Percentiles rank a stretch among this genome's conserved stretches.
phyloP scores from a whole-genome alignment of 345 rosid genomes.

The Iberis pinnata region DNA sequence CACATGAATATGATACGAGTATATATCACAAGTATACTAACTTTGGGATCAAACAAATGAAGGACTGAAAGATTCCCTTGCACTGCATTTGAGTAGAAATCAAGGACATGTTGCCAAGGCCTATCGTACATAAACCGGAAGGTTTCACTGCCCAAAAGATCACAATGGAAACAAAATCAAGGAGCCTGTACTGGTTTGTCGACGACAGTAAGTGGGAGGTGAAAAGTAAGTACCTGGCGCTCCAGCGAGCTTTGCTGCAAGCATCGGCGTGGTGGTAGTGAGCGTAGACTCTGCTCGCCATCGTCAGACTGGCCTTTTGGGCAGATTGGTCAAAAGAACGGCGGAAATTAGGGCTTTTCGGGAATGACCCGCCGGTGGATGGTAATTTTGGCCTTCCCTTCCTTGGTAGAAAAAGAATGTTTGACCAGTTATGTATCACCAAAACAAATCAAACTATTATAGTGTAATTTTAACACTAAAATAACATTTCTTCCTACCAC shows the following conservation, averaged over 20 bases:
- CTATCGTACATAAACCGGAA: slow-evolving; percentile 59
- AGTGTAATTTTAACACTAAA: too few relatives aligned
- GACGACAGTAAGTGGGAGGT: too few relatives aligned
- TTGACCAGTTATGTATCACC: too few relatives aligned
- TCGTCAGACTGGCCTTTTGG: slow-evolving; percentile 13
- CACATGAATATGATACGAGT: neutral
- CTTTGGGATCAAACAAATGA: slow-evolving; percentile 47
- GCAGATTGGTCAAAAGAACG: neutral
- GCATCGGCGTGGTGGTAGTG: slow-evolving; percentile 76
- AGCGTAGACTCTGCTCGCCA: slow-evolving; percentile 36
- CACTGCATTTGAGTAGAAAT: slow-evolving; percentile 55
- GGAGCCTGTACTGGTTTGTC: too few relatives aligned
- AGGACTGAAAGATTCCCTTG: slow-evolving; percentile 38
- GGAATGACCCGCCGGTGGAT: too few relatives aligned
- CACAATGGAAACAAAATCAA: neutral
- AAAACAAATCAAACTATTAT: too few relatives aligned
- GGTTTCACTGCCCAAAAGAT: slow-evolving; percentile 42
- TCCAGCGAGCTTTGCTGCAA: slow-evolving; percentile 67
- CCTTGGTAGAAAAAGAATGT: too few relatives aligned
- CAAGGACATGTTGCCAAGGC: slow-evolving; percentile 65
- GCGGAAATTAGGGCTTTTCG: too few relatives aligned
- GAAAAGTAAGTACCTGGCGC: too few relatives aligned
- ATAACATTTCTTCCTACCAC: too few relatives aligned
- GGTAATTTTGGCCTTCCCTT: too few relatives aligned
- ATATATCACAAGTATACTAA: slow-evolving; percentile 21